Evolutionary conservation across 768 basidiomycete species (phyloP).

Genomic region (Tricholoma matsutake): DNA sequence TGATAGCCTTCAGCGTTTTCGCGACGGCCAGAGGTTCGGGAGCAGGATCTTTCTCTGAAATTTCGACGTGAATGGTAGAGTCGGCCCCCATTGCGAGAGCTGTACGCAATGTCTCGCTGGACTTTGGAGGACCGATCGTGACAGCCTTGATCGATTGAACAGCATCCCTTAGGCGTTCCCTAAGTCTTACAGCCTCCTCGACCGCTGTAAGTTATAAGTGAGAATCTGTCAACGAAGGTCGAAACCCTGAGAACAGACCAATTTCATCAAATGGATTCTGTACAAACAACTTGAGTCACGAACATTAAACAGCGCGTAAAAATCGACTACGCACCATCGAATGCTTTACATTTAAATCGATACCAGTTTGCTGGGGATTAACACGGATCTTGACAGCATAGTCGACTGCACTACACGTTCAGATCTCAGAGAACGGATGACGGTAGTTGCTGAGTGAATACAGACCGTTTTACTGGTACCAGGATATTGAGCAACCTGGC

Average conservation of each 20-base stretch:
- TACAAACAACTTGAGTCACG: background rate
- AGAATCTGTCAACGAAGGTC: background rate
- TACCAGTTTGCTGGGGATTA: constrained; percentile 89
- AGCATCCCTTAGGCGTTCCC: constrained; percentile 72
- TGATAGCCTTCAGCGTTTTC: constrained; percentile 74
- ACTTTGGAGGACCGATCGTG: constrained; percentile 92
- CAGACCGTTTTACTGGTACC: constrained; percentile 89
- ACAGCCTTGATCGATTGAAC: constrained; percentile 89
- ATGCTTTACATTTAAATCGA: constrained; percentile 98
- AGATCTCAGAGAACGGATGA: background rate
- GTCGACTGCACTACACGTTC: constrained; percentile 72
- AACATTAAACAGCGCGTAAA: background rate
- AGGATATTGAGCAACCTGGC: constrained; percentile 80
- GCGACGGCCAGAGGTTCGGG: constrained; percentile 94
- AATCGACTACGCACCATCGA: constrained; percentile 72
- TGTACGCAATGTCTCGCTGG: constrained; percentile 87
- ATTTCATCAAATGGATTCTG: constrained; percentile 99
- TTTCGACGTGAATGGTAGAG: constrained; percentile 85
- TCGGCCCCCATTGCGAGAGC: constrained; percentile 99
- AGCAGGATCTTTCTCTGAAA: constrained; percentile 64
- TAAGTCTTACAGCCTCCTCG: constrained; percentile 95
- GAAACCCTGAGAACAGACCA: constrained; percentile 43
- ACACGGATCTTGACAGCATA: constrained; percentile 99
- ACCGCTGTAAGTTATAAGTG: constrained; percentile 55
- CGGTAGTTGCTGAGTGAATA: background rate